Conservation (phyloP, 352 stramenopile species). For the Globisporangium iwayamae region DNA sequence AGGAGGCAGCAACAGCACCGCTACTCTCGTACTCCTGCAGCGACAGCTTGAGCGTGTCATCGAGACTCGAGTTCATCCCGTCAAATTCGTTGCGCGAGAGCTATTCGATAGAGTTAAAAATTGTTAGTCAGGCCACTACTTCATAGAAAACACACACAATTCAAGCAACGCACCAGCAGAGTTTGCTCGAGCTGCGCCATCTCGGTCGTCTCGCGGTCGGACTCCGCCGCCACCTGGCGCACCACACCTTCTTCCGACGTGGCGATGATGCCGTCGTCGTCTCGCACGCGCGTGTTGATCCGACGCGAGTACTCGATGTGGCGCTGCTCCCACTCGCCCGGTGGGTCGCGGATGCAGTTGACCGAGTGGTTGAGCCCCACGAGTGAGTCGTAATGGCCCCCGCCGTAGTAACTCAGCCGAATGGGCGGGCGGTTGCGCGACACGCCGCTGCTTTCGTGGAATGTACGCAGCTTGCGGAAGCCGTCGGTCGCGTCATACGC, state of each 20-base stretch:
- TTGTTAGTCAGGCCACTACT: neutral
- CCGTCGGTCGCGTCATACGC: constrained; percentile 71
- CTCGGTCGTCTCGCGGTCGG: constrained; percentile 52
- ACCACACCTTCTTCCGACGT: constrained; percentile 16
- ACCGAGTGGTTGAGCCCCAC: constrained; percentile 45
- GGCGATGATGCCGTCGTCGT: constrained; percentile 16
- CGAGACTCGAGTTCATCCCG: constrained; percentile 67
- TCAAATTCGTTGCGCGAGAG: constrained; percentile 74
- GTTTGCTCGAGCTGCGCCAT: constrained; percentile 70
- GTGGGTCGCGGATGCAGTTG: constrained; percentile 59
- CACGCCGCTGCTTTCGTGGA: constrained; percentile 76
- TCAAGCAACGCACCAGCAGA: constrained; percentile 40
- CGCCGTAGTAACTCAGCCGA: constrained; percentile 90
- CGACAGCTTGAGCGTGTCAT: constrained; percentile 69
- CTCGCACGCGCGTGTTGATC: constrained; percentile 50
- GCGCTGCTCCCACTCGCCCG: constrained; percentile 62
- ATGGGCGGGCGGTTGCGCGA: constrained; percentile 63
- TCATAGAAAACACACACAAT: neutral
- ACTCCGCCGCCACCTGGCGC: constrained; percentile 26
- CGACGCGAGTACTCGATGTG: constrained; percentile 65
- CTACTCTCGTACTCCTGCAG: constrained; percentile 40
- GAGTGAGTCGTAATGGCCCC: constrained; percentile 90
- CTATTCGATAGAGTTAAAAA: constrained; percentile 21
- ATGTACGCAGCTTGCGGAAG: constrained; percentile 82
- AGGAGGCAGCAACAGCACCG: constrained; percentile 2